Conservation (phyloP, 2,329 filamentous ascomycete genomes). For the Hymenotorrendiella dingleyae region DNA sequence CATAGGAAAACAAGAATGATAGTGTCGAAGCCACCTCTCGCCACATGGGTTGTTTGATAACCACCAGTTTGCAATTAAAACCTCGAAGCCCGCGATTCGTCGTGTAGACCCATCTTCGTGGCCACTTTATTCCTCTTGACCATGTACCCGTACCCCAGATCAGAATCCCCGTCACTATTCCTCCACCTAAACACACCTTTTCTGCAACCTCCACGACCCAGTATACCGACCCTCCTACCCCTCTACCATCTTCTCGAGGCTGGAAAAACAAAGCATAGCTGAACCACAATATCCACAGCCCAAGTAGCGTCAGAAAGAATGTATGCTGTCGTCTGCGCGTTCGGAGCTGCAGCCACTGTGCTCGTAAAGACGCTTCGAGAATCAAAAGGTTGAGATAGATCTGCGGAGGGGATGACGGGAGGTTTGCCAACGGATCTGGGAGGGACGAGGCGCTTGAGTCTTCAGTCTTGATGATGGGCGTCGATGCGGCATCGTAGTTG, state of each 20-base stretch:
- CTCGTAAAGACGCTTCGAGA: slow-evolving; percentile 86
- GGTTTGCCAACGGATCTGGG: slow-evolving; percentile 29
- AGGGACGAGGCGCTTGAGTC: slow-evolving; percentile 29
- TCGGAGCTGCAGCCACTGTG: slow-evolving; percentile 86
- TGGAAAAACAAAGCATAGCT: slow-evolving; percentile 87
- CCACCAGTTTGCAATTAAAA: slow-evolving; percentile 95
- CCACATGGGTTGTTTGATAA: slow-evolving; percentile 78
- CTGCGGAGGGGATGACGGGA: slow-evolving; percentile 34
- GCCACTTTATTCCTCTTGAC: slow-evolving; percentile 93
- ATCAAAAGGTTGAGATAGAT: slow-evolving; percentile 98
- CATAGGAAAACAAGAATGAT: slow-evolving; percentile 73
- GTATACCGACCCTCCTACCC: slow-evolving; percentile 89
- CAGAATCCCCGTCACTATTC: slow-evolving; percentile 77
- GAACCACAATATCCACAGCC: slow-evolving; percentile 77
- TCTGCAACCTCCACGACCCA: slow-evolving; percentile 90
- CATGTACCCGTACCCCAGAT: slow-evolving; percentile 96
- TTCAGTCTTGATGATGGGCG: slow-evolving; percentile 32
- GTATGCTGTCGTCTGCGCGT: slow-evolving; percentile 86
- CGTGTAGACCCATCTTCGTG: slow-evolving; percentile 80
- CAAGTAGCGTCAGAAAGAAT: slow-evolving; percentile 79
- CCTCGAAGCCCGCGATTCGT: slow-evolving; percentile 84
- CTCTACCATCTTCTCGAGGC: slow-evolving; percentile 90
- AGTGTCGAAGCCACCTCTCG: slow-evolving; percentile 67
- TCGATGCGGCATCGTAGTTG: slow-evolving; percentile 31
- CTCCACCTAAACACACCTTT: slow-evolving; percentile 87